Evolutionary conservation across 2,329 filamentous ascomycete genomes (phyloP), one percentile per base, ranked within the genome.

Genomic region (Dissoconium aciculare): DNA sequence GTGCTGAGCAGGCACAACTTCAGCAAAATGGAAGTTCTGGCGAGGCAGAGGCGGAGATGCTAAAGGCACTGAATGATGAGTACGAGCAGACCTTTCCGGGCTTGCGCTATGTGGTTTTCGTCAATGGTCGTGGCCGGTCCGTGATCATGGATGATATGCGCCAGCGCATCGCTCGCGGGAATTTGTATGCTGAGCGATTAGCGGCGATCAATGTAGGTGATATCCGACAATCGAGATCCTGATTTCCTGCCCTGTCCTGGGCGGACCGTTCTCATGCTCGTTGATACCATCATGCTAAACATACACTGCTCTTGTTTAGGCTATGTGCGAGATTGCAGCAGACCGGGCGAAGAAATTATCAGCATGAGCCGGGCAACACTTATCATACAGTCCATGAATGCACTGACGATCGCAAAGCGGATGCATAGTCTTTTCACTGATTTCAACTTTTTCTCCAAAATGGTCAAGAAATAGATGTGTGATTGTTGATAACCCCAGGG

Each of bases 261-360:
- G 15, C 29, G n/a, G 5, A 21, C 16, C 5, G 14, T 27, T 28
- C 14, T 13, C 26, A 4, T 29, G 21, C 2, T 14, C 10, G 4
- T 26, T 29, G 13, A 12, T 15, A 11, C 4, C 11, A 3, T 23
- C 16, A 4, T 9, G n/a, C 9, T n/a, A 8, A 23, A 23, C 8
- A 23, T 23, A n/a, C n/a, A 8, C 19, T 8, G 8, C 8, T 23
- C 8, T n/a, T 12, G 27, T 11, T 13, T 29, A 83, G 78, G 84
- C 85, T 24, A 93, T 94, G 81, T 83, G 82, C 49, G 79, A 84
- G 46, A 94, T 94, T 49, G 85, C 85, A 16, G 69, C 71, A 30
- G 82, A 93, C 48, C 69, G 85, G 28, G 81, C 77, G 1, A 53
- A 56, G 17, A 91, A 84, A 54, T 53, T 81, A n/a, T n/a, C n/a